Evolutionary conservation across 495 filamentous ascomycete genomes (phyloP).

Genomic region (Filosporella fistucella): DNA sequence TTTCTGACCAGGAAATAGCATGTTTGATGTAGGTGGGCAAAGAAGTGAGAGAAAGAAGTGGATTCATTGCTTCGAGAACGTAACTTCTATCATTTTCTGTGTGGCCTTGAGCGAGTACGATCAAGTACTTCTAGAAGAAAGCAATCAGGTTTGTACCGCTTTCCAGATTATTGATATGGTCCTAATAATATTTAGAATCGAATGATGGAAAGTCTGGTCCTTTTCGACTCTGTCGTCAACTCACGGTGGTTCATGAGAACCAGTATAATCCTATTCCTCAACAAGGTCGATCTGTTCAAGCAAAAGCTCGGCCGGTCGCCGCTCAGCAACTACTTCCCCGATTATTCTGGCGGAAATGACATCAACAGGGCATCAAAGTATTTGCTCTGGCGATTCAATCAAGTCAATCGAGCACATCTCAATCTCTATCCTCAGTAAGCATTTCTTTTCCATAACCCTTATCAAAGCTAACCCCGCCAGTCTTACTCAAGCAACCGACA

Average conservation of each 20-base stretch:
- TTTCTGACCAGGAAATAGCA: conserved; percentile 31
- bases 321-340: conserved; percentile 90
- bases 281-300: conserved; percentile 98
- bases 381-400: conserved; percentile 95
- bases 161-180: conserved; percentile 16
- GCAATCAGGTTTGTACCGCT: conserved; percentile 69
- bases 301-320: conserved; percentile 87
- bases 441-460: neutral
- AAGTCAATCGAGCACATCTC: conserved; percentile 93
- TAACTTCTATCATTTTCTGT: conserved; percentile 99
- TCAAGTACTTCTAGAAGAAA: conserved; percentile 93
- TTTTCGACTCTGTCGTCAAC: conserved; percentile 99
- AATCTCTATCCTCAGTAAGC: conserved; percentile 97
- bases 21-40: conserved; percentile 99
- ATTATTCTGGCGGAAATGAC: conserved; percentile 96
- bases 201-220: conserved; percentile 95
- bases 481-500: conserved; percentile 97
- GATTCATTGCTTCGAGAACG: conserved; percentile 99
- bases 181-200: conserved; percentile 64
- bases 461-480: conserved; percentile 39
- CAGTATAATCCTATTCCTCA: conserved; percentile 96
- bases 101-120: conserved; percentile 98
- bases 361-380: conserved; percentile 98
- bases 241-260: conserved; percentile 99
- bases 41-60: conserved; percentile 98